Base-by-base conservation (phyloP, 768 basidiomycete species). In the Leccinum variicolor region DNA sequence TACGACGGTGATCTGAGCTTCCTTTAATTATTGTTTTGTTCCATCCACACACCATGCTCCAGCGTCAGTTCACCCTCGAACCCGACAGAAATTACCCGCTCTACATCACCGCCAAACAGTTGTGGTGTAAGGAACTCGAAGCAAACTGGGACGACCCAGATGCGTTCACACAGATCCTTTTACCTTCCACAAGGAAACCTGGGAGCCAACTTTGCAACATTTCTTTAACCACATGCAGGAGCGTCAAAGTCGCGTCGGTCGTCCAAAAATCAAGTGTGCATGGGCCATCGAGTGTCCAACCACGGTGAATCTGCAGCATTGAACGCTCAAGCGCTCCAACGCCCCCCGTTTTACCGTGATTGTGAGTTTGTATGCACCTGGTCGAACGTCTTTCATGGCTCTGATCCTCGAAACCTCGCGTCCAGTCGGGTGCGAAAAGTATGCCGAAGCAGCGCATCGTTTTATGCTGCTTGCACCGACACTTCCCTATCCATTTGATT, bases 151-250 rank as follows among this genome's bases (percentile, higher is more conserved):
- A 63, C 8, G 73, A 80, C 62, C 74, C 73, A 6, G 71, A 77
- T 34, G 84, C 79, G 5, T 65, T 81, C 57, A 87, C 86, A 0
- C 74, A 87, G 33, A 72, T 88, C 31, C 64, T 86, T n/a, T 72
- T 87, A 2, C 87, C 67, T 89, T 86, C 63, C 86, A 87, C 73
- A 88, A 88, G 68, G 87, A 89, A 71, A 84, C 81, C 3, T 89
- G 84, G 85, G 84, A 86, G 60, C 84, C 87, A 2, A 78, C 81
- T 4, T 61, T 89, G 14, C 75, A 76, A 23, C 73, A 72, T 14
- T 61, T 89, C 23, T 82, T 86, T 51, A 48, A 69, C 0, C 66
- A 74, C 39, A 2, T 62, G 15, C 53, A 55, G 5, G 23, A 28
- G n/a, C n/a, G 34, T 26, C 45, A 9, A 17, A 13, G 10, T 23